Evolutionary conservation across 2,329 filamentous ascomycete species (phyloP).

Genomic region (Botrytis byssoidea): DNA sequence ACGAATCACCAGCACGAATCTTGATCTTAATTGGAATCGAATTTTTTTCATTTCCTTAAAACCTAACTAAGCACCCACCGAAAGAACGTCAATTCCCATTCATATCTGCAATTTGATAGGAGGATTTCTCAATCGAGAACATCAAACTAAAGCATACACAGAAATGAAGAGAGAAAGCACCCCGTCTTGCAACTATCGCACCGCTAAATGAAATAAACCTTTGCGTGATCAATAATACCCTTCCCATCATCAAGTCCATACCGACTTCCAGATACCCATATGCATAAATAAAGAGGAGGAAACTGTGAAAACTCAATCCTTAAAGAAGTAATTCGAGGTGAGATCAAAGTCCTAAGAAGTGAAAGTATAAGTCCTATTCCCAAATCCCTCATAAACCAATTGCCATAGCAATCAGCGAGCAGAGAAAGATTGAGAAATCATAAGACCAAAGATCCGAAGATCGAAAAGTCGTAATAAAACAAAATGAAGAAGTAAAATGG

Average conservation of each 20-base stretch:
- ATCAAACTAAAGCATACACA: background rate
- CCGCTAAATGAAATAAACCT: background rate
- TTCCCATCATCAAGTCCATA: constrained; percentile 10
- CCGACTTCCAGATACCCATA: background rate
- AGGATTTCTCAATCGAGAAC: background rate
- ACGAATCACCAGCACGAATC: background rate
- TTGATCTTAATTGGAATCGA: background rate
- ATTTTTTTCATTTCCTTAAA: background rate
- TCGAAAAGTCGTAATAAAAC: constrained; percentile 27
- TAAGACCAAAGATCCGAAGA: constrained; percentile 26
- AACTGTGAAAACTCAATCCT: background rate
- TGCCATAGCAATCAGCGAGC: background rate
- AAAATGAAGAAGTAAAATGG: constrained; percentile 27
- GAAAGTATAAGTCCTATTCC: constrained; percentile 26
- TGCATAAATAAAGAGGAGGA: constrained; percentile 4
- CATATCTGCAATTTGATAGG: background rate
- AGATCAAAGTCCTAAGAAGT: constrained; percentile 28
- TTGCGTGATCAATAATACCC: background rate
- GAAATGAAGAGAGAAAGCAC: background rate
- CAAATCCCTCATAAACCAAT: constrained; percentile 5
- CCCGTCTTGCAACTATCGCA: background rate
- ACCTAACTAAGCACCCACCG: background rate
- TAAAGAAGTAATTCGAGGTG: background rate
- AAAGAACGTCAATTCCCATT: background rate
- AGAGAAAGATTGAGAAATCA: constrained; percentile 2